Base-by-base conservation (phyloP, 352 stramenopile genomes). In the Pythium angustatum region DNA sequence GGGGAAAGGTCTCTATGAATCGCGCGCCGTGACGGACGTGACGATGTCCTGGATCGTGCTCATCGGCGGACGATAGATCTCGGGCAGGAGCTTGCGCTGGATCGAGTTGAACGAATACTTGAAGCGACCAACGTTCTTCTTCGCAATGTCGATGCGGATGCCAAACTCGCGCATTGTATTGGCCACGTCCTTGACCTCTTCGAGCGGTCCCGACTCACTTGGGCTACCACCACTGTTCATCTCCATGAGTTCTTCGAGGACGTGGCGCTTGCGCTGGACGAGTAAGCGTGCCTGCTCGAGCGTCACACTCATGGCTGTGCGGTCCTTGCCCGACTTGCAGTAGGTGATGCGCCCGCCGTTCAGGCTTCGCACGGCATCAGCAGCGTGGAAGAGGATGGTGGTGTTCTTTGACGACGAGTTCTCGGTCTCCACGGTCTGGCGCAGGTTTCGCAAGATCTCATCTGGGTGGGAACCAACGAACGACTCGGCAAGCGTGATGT, bases 241-340 rank as follows among this genome's bases (percentile, higher is more conserved):
- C 56, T 90, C 82, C 27, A 91, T 81, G n/a, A 91, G 87, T 52
- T 91, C 83, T 52, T 90, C 75, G 11, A 91, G 68, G 15, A 91
- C 83, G 22, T 90, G 76, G 30, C 78, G 76, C 61, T 91, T 90
- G 22, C 81, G 81, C 68, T 91, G 81, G 0, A 93, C 81, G 6
- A 92, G 73, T 82, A 98, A 64, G 31, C 97, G 85, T 21, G 94
- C 90, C 65, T 98, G 87, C 64, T 98, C 97, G 30, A 98, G 89
- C 43, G 96, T 99, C 22, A 97, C 88, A 54, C 96, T 96, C 97
- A 99, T 99, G 12, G 94, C 96, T 12, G 97, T 99, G 54, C 97
- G 88, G 76, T 99, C 96, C 70, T 99, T 99, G 28, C 97, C 96
- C n/a, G 83, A 97, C 66, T 99, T 99, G 83, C 96, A 99, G 81